Evolutionary conservation across 2,329 filamentous ascomycete species (phyloP).

Genomic region (Ascochyta rabiei): DNA sequence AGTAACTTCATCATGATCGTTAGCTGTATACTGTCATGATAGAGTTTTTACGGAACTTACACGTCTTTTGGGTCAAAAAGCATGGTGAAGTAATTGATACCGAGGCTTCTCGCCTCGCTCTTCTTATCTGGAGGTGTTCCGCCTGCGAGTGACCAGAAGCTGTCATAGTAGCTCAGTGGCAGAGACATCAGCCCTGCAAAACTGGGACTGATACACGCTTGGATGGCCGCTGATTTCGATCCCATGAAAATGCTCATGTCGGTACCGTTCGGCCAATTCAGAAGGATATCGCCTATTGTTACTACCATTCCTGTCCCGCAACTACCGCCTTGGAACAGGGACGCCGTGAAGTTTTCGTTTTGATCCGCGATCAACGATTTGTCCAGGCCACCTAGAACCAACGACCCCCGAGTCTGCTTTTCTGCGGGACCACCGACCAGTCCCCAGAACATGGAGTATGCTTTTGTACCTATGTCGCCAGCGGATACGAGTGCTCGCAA

Average conservation of each 20-base stretch:
- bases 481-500: conserved; percentile 30
- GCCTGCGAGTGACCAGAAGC: conserved; percentile 19
- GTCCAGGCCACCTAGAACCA: conserved; percentile 39
- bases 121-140: conserved; percentile 15
- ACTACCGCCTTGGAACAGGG: conserved; percentile 7
- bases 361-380: conserved; percentile 18
- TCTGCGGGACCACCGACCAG: conserved; percentile 24
- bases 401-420: conserved; percentile 28
- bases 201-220: conserved; percentile 25
- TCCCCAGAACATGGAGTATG: conserved; percentile 45
- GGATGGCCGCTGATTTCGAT: conserved; percentile 21
- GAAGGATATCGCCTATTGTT: conserved; percentile 36
- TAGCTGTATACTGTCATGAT: conserved; percentile 2
- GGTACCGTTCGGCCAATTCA: conserved; percentile 45
- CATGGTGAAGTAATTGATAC: conserved; percentile 27
- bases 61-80: conserved; percentile 23
- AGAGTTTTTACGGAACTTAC: conserved; percentile 12
- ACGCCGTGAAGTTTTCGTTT: conserved; percentile 25
- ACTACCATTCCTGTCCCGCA: conserved; percentile 41
- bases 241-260: conserved; percentile 36
- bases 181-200: conserved; percentile 25
- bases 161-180: conserved; percentile 19
- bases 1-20: conserved; percentile 18
- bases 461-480: conserved; percentile 35
- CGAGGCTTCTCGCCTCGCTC: conserved; percentile 16